Evolutionary conservation across 768 basidiomycete genomes (phyloP), one percentile per base, ranked within the genome.

Genomic region (Agrocybe pediades): DNA sequence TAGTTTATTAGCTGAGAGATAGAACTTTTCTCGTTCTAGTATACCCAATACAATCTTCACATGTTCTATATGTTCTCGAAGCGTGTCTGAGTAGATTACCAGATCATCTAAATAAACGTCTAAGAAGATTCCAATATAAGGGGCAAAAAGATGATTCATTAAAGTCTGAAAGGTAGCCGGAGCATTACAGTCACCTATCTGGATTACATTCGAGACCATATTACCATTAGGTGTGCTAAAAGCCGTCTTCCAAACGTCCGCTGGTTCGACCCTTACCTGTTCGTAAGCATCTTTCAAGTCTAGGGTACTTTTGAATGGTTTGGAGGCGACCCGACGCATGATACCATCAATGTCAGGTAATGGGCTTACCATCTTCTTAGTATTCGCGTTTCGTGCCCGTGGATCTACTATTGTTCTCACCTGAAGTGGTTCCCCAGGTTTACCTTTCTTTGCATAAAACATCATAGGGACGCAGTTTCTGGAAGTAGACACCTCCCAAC

Each of bases 151-250:
- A 36, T 78, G 68, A 36, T 77, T 77, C 75, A 79, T 79, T 0
- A 81, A 44, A 0, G 69, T 55, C 50, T 79, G 78, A 60, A 70
- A 79, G 0, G 77, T 80, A 0, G 75, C 75, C 0, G 61, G 59
- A 21, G 61, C 66, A 48, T 71, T 72, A 23, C 65, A 70, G 47
- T 73, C 68, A 0, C 69, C 71, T 7, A 56, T 56, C 41, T 67
- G 71, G 23, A 66, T 57, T 0, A 80, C 75, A 0, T 63, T 51
- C 29, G 74, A 75, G 2, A 68, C 69, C 73, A 80, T 78, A 23
- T 69, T 78, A 0, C 79, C 77, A 61, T 75, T 68, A n/a, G 71
- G 71, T 1, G 70, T 78, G 0, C 69, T 70, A 49, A 77, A 30
- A 33, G 69, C 48, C 11, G 64, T 48, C 5, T 56, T 8, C 0